Evolutionary conservation across 2,329 filamentous ascomycete genomes (phyloP).

Genomic region (Stagonosporopsis vannaccii): DNA sequence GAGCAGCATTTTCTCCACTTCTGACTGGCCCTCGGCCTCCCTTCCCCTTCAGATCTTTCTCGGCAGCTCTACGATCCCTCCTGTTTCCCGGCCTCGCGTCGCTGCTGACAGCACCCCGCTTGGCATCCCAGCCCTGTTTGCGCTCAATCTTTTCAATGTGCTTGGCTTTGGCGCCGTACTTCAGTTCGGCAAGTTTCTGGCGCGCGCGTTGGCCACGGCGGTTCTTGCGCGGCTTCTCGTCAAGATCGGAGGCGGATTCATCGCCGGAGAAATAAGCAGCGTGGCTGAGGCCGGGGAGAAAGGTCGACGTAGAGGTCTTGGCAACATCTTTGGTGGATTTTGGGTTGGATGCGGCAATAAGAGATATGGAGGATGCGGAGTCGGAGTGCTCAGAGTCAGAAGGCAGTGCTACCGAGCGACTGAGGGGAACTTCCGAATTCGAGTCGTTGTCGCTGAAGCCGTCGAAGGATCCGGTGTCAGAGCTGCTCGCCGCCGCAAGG

Average conservation of each 20-base stretch:
- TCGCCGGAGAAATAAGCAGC: conserved; percentile 81
- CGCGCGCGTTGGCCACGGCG: conserved; percentile 78
- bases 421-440: conserved; percentile 3
- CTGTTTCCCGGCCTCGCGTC: conserved; percentile 33
- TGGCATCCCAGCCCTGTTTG: conserved; percentile 65
- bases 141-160: conserved; percentile 63
- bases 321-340: conserved; percentile 21
- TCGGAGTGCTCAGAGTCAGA: conserved; percentile 23
- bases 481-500: conserved; percentile 26
- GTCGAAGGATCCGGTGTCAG: conserved; percentile 10
- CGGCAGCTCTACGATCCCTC: conserved; percentile 25
- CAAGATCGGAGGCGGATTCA: conserved; percentile 70
- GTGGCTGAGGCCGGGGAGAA: conserved; percentile 77
- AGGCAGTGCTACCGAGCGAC: conserved; percentile 20
- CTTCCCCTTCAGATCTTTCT: conserved; percentile 24
- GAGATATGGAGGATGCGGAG: conserved; percentile 22
- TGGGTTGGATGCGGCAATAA: conserved; percentile 22
- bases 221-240: conserved; percentile 70
- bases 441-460: conserved; percentile 12
- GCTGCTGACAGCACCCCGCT: conserved; percentile 60
- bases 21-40: conserved; percentile 36
- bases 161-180: conserved; percentile 75
- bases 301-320: conserved; percentile 59
- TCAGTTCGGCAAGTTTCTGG: conserved; percentile 81
- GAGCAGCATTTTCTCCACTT: conserved; percentile 44